These are phyloP conservation scores for Plasmodium vivax DNA, from an alignment of 169 alveolate genomes.

Conservation along the genomic window DNA sequence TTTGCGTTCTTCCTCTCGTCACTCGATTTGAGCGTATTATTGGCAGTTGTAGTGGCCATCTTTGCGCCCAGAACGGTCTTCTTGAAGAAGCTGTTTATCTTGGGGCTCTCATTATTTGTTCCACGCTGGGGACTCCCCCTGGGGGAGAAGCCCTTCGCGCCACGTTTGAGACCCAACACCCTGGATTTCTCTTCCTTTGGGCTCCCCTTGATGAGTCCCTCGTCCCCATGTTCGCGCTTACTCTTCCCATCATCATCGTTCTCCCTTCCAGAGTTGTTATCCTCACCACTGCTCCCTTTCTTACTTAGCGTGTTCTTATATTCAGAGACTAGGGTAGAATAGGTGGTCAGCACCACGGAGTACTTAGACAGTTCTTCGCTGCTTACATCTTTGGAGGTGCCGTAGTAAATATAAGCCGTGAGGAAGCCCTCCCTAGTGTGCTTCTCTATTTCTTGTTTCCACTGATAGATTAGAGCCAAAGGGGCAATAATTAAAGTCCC, in stretches of 20 bases:
- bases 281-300: neutral
- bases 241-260: neutral
- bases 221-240: neutral
- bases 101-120: neutral
- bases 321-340: constrained; percentile 87
- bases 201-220: neutral
- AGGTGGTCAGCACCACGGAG: constrained; percentile 87
- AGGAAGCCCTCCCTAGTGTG: constrained; percentile 80
- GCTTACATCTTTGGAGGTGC: constrained; percentile 70
- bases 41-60: neutral
- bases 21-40: neutral
- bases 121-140: neutral
- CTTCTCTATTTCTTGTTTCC: constrained; percentile 83
- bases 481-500: constrained; percentile 89
- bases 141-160: neutral
- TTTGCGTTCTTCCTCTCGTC: constrained; percentile 15
- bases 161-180: neutral
- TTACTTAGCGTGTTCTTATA: constrained; percentile 64
- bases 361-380: constrained; percentile 76
- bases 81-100: constrained; percentile 34
- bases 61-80: neutral
- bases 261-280: neutral
- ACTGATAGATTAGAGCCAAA: constrained; percentile 82
- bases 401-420: constrained; percentile 77
- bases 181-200: neutral